phyloP scores from a whole-genome alignment of 805 yeast species.

The Cyberlindnera subsufficiens region DNA sequence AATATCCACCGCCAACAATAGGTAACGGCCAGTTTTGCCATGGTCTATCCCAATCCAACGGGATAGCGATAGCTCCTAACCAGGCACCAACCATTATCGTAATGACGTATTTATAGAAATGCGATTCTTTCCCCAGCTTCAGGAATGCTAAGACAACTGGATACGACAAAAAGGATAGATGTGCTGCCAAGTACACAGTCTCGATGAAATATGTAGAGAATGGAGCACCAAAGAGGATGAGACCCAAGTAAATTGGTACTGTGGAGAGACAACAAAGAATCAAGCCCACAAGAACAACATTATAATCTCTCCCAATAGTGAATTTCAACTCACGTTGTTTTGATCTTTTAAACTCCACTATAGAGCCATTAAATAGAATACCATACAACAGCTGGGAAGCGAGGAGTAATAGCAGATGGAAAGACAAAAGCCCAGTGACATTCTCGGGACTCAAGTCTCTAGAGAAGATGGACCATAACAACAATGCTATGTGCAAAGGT shows the following conservation, averaged over 20 bases:
- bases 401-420: slow-evolving; percentile 1
- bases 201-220: slow-evolving; percentile 43
- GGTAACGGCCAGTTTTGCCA: slow-evolving; percentile 98
- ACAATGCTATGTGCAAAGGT: slow-evolving; percentile 6
- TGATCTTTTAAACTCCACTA: slow-evolving; percentile 6
- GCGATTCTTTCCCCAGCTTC: slow-evolving; percentile 32
- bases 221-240: slow-evolving; percentile 81
- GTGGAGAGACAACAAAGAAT: slow-evolving; percentile 15
- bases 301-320: slow-evolving; percentile 3
- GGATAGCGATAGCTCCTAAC: slow-evolving; percentile 91
- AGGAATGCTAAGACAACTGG: slow-evolving; percentile 63
- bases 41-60: slow-evolving; percentile 95
- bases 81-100: slow-evolving; percentile 61
- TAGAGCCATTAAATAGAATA: slow-evolving; percentile 3
- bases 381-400: slow-evolving; percentile 4
- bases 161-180: slow-evolving; percentile 51
- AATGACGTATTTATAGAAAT: slow-evolving; percentile 28
- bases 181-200: slow-evolving; percentile 57
- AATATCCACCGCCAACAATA: slow-evolving; percentile 67
- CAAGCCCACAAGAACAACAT: slow-evolving; percentile 8
- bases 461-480: slow-evolving; percentile 5
- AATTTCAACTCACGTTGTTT: slow-evolving; percentile 4
- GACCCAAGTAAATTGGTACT: slow-evolving; percentile 26
- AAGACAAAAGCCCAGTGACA: neutral
- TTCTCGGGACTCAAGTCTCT: slow-evolving; percentile 1